Percentiles rank a stretch among this genome's conserved stretches.
These are phyloP conservation scores for Entamoeba nuttalli DNA, from an alignment of 208 protist genomes.

Conservation along the genomic window DNA sequence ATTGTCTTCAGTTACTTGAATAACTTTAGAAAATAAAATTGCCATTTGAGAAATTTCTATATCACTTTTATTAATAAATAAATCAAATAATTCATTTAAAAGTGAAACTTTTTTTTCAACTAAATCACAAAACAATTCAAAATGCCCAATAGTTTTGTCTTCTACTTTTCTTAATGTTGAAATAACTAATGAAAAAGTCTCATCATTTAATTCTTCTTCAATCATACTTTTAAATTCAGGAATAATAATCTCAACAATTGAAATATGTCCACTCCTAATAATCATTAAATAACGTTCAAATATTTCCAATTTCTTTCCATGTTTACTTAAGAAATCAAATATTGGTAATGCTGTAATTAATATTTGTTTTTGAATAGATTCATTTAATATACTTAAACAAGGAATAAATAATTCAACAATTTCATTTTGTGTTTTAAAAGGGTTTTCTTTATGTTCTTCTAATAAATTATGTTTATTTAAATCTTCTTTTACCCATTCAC, in stretches of 20 bases:
- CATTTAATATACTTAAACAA: neutral
- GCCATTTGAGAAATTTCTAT: neutral
- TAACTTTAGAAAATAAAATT: neutral
- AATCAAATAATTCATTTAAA: neutral
- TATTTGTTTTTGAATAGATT: neutral
- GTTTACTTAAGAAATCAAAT: neutral
- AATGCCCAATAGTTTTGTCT: neutral
- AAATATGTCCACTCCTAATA: neutral
- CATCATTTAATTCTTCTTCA: neutral
- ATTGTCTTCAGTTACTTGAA: neutral
- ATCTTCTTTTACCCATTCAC: neutral
- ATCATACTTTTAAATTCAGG: neutral
- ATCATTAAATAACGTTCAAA: neutral
- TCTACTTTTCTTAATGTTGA: neutral
- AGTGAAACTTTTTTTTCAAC: neutral
- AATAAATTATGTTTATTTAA: neutral
- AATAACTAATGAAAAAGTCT: neutral
- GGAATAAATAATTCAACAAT: neutral
- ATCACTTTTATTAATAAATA: neutral
- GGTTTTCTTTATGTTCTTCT: neutral
- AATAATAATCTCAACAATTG: neutral
- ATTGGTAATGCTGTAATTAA: neutral
- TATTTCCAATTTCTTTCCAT: neutral
- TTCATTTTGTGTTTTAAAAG: neutral
- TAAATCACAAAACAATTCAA: neutral